These are phyloP conservation scores for Bathelium albidoporum DNA, from an alignment of 495 filamentous ascomycete genomes.

Conservation along the genomic window DNA sequence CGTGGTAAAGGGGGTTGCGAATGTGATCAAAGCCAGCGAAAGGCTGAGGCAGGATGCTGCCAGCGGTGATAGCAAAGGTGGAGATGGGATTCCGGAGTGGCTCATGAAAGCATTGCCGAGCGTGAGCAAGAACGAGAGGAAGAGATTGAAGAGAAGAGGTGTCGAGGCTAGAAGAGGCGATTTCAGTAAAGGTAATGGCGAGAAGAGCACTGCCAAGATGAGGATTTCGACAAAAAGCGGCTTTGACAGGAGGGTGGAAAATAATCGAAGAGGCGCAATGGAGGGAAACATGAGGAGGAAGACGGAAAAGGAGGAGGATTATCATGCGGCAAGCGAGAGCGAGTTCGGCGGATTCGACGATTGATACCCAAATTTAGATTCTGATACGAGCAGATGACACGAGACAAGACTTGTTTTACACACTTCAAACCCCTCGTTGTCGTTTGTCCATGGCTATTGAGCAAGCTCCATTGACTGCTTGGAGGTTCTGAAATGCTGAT, in stretches of 20 bases:
- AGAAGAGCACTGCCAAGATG: slow-evolving; percentile 35
- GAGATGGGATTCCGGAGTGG: slow-evolving; percentile 63
- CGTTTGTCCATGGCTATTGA: no score
- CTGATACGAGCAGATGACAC: background rate
- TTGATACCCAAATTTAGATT: background rate
- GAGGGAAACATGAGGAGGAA: slow-evolving; percentile 58
- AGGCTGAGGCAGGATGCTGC: slow-evolving; percentile 29
- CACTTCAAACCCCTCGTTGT: background rate
- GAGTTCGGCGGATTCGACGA: slow-evolving; percentile 55
- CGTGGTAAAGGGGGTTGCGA: slow-evolving; percentile 82
- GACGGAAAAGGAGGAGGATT: slow-evolving; percentile 27
- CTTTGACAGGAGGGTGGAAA: slow-evolving; percentile 68
- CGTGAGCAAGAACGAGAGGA: slow-evolving; percentile 68
- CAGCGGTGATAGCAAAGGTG: slow-evolving; percentile 26
- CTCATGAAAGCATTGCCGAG: slow-evolving; percentile 78
- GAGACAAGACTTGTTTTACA: background rate
- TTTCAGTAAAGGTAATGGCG: slow-evolving; percentile 34
- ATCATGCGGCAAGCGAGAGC: slow-evolving; percentile 28
- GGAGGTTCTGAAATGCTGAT: no score
- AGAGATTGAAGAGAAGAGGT: slow-evolving; percentile 69
- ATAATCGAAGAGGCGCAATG: slow-evolving; percentile 64
- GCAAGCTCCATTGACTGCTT: no score
- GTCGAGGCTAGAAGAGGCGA: slow-evolving; percentile 52
- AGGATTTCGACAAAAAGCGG: slow-evolving; percentile 89
- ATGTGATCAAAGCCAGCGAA: slow-evolving; percentile 79